phyloP scores from a whole-genome alignment of 2,329 filamentous ascomycete species.

The Talaromyces sp. region DNA sequence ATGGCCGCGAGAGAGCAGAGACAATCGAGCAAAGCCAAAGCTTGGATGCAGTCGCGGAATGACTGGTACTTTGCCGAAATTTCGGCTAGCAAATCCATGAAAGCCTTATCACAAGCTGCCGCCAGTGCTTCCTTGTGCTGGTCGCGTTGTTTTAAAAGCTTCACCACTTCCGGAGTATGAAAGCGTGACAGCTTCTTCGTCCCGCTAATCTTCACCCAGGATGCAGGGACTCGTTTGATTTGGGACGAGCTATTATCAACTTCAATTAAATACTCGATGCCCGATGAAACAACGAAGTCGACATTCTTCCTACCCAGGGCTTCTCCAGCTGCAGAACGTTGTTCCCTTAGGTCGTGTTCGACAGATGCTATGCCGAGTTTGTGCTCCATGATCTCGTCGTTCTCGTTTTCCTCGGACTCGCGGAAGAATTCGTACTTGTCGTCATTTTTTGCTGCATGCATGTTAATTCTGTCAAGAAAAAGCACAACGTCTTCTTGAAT shows the following conservation, averaged over 20 bases:
- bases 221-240: conserved; percentile 82
- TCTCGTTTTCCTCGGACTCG: conserved; percentile 82
- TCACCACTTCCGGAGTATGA: conserved; percentile 85
- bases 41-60: conserved; percentile 80
- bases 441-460: conserved; percentile 72
- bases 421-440: conserved; percentile 95
- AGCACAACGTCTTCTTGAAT: conserved; percentile 67
- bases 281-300: conserved; percentile 75
- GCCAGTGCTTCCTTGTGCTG: conserved; percentile 92
- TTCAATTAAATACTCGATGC: conserved; percentile 93
- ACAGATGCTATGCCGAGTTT: conserved; percentile 88
- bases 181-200: conserved; percentile 91
- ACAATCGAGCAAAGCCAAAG: conserved; percentile 82
- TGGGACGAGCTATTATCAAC: conserved; percentile 66
- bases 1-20: conserved; percentile 80
- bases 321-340: conserved; percentile 64
- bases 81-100: conserved; percentile 61
- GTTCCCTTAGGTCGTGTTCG: conserved; percentile 78
- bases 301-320: conserved; percentile 68
- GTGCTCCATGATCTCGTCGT: conserved; percentile 79
- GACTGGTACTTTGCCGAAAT: conserved; percentile 82
- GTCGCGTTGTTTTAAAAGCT: conserved; percentile 77
- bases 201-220: conserved; percentile 89
- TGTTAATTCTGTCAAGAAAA: conserved; percentile 80
- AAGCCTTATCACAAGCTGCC: conserved; percentile 83